phyloP scores from a whole-genome alignment of 345 rosid species.

The Boechera retrofracta region DNA sequence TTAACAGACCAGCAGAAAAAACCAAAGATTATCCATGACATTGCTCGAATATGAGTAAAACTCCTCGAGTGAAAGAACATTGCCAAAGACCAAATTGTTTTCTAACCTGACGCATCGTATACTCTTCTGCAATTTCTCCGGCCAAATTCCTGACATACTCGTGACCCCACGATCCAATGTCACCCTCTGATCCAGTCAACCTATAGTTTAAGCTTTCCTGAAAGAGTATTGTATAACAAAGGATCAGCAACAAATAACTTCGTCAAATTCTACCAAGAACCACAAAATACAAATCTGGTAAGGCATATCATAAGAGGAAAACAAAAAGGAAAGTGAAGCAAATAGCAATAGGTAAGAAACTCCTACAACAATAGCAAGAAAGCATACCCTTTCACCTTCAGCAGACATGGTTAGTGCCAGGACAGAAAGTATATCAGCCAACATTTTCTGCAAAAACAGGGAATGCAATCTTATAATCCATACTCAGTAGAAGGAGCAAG shows the following conservation, averaged over 20 bases:
- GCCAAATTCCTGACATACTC: constrained; percentile 98
- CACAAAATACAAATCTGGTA: constrained; percentile 14
- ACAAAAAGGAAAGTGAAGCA: constrained; percentile 7
- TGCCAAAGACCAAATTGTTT: constrained; percentile 32
- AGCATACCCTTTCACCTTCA: constrained; percentile 88
- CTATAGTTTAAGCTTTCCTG: constrained; percentile 94
- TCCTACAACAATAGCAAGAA: constrained; percentile 15
- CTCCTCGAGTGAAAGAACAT: not conserved
- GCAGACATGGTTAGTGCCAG: constrained; percentile 97
- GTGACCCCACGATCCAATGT: constrained; percentile 98
- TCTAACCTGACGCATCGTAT: constrained; percentile 73
- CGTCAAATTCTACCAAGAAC: constrained; percentile 17
- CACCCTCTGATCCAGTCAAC: constrained; percentile 85
- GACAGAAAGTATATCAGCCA: constrained; percentile 92
- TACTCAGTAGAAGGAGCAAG: constrained; percentile 6
- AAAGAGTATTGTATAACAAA: constrained; percentile 30
- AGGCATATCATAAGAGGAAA: not conserved
- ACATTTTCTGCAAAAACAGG: constrained; percentile 64
- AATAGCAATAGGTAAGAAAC: constrained; percentile 4
- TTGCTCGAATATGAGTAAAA: constrained; percentile 1
- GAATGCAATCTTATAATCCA: constrained; percentile 23
- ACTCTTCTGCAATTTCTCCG: constrained; percentile 85
- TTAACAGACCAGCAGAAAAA: constrained; percentile 14
- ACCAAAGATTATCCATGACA: constrained; percentile 15
- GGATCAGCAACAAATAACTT: constrained; percentile 17